A percentile compares a stretch with the other conserved stretches of the same genome.
Evolutionary conservation across 352 stramenopile species (phyloP).

Genomic region (Phytophthora hybrid): DNA sequence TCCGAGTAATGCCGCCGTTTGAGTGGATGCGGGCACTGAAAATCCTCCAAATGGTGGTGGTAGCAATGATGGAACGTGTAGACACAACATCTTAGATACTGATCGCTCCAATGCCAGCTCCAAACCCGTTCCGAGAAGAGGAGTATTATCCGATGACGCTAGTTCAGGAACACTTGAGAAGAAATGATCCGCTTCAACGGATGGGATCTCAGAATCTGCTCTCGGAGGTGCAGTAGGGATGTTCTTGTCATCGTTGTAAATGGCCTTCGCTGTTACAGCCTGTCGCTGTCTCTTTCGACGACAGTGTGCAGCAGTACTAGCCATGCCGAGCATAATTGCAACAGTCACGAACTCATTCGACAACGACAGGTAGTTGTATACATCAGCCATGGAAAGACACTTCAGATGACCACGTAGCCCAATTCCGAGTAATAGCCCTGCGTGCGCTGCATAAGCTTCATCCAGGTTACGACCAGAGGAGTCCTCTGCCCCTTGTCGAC

Average conservation of each 20-base stretch:
- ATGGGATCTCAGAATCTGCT: constrained; percentile 21
- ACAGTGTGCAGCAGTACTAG: constrained; percentile 93
- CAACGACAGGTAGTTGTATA: constrained; percentile 99
- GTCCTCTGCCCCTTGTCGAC: constrained; percentile 27
- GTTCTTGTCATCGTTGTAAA: background rate
- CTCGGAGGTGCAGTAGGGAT: constrained; percentile 8
- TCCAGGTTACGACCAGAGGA: constrained; percentile 62
- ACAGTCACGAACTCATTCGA: constrained; percentile 97
- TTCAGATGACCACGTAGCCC: constrained; percentile 95
- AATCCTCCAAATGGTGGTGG: constrained; percentile 95
- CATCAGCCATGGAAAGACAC: constrained; percentile 96
- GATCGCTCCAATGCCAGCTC: constrained; percentile 85
- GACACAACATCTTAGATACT: constrained; percentile 98
- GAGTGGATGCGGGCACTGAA: constrained; percentile 95
- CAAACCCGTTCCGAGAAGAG: constrained; percentile 49
- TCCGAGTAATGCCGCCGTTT: constrained; percentile 95
- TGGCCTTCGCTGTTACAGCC: constrained; percentile 14
- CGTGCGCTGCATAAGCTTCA: constrained; percentile 91
- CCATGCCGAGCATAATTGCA: constrained; percentile 97
- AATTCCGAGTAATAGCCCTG: constrained; percentile 96
- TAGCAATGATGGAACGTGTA: constrained; percentile 97
- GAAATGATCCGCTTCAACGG: constrained; percentile 30
- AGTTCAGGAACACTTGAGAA: constrained; percentile 39
- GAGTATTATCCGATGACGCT: constrained; percentile 40
- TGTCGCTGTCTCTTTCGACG: constrained; percentile 57